Evolutionary conservation across 179 eudicot genomes (phyloP), one percentile per base, ranked within the genome.

Genomic region (Vitellaria paradoxa): DNA sequence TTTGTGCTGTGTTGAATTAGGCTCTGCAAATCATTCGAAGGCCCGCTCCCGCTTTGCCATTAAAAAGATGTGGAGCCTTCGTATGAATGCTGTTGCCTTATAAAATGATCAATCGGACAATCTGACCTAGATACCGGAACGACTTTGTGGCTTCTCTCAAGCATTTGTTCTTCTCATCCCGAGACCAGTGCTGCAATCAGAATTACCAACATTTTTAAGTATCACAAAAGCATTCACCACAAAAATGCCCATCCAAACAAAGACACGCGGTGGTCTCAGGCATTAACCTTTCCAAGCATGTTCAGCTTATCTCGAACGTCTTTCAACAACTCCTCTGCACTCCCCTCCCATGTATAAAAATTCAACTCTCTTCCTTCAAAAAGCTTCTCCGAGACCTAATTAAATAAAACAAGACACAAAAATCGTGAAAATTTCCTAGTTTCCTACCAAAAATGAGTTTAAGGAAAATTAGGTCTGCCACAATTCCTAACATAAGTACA

Each of bases 151-250:
- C 79, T 87, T 94, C 97, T 80, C 86, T 88, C 77, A 94, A 80
- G 85, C 97, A 89, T 84, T 82, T 94, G 80, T 91, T 94, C 82
- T 86, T 94, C 82, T 89, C 93, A 67, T 87, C 90, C 14, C 98
- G 91, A 46, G 94, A 73, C 98, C 98, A 94, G 73, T 94, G 96
- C 98, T 94, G 91, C 86, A 89, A 80, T 23, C 37, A 12, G 55
- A 17, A 68, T 56, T 18, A 81, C 40, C 75, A 21, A 72, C 12
- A 10, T 49, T 26, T 12, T 42, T 23, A 71, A 71, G 52, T 18
- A 26, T 52, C 24, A 72, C 5, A 13, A 47, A 0, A 59, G 61
- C 24, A 65, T 81, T 55, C n/a, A 50, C 5, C 21, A 55, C 26
- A 64, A 30, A 71, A 57, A 56, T 26, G n/a, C 9, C 57, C 60